These are phyloP conservation scores for Colletotrichum salicis DNA, from an alignment of 2,329 filamentous ascomycete genomes.

Conservation along the genomic window DNA sequence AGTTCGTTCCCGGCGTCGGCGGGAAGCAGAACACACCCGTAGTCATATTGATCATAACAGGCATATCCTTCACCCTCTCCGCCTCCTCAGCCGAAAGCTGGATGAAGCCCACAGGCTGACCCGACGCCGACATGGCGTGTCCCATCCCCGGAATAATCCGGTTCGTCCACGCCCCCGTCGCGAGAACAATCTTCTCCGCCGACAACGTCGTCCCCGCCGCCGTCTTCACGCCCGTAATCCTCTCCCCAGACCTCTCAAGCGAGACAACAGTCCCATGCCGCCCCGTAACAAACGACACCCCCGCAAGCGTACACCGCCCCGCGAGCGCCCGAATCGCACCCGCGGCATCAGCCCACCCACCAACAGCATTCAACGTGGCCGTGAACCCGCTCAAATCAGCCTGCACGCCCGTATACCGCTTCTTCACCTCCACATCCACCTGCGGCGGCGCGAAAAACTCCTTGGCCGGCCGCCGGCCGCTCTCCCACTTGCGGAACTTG, in stretches of 20 bases:
- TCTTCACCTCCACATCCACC: conserved; percentile 45
- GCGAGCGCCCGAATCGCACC: conserved; percentile 42
- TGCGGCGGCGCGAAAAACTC: conserved; percentile 35
- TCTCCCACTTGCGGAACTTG: conserved; percentile 8
- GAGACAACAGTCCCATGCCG: conserved; percentile 42
- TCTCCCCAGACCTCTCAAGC: conserved; percentile 34
- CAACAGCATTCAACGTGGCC: conserved; percentile 39
- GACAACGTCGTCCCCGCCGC: conserved; percentile 43
- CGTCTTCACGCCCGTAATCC: conserved; percentile 42
- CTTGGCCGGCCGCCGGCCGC: background rate
- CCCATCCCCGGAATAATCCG: conserved; percentile 62
- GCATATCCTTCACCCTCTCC: conserved; percentile 60
- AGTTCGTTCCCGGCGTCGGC: conserved; percentile 57
- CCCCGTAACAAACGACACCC: conserved; percentile 46
- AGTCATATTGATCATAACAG: conserved; percentile 67
- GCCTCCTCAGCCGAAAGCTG: conserved; percentile 69
- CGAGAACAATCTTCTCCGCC: conserved; percentile 67
- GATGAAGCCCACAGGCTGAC: conserved; percentile 74
- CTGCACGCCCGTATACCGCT: conserved; percentile 16
- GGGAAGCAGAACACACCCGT: conserved; percentile 67
- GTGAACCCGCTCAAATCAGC: conserved; percentile 26
- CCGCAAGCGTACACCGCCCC: conserved; percentile 41
- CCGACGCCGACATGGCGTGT: conserved; percentile 71
- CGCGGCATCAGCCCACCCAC: conserved; percentile 48
- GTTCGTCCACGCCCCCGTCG: conserved; percentile 75